Evolutionary conservation across 495 filamentous ascomycete species (phyloP), one percentile per base, ranked within the genome.

Genomic region (Pseudevernia furfuracea): DNA sequence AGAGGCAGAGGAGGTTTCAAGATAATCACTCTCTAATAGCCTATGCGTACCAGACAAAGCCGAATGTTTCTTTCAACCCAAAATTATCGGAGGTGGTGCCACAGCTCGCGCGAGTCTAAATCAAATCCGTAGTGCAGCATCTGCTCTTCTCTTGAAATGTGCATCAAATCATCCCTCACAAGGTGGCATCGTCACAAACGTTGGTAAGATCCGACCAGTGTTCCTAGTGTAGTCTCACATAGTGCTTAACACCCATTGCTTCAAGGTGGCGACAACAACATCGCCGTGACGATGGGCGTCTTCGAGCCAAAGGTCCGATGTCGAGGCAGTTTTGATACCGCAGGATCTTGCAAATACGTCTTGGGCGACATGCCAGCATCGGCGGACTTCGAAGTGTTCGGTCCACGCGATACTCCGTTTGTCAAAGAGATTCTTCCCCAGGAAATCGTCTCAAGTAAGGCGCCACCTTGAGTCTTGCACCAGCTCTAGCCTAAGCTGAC

Each of bases 251-350:
- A 14, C 21, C 43, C 12, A 46, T 23, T 15, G 41, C 4, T 11
- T 2, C 4, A 36, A 64, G 62, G 62, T n/a, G 62, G 55, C 14
- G 62, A 64, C 44, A 59, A 64, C 62, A 64, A 59, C 7, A 56
- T 64, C 2, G 62, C 39, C 49, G 25, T 64, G 15, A 53, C 53
- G 28, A 12, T 59, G 32, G 56, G 56, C 14, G 46, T 25, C 14
- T 64, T 46, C 36, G 11, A 59, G 17, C 62, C 62, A 28, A 23
- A 39, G 14, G 43, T 59, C 12, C 41, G 49, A 38, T 64, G 62
- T 37, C 28, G 14, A 36, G 34, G 21, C 21, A 21, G 9, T 43
- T 21, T 32, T 14, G 7, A 34, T 3, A 12, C 3, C 7, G 0
- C 39, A 1, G 1, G 0, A 2, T 49, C 39, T 14, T 64, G 62